Evolutionary conservation across 2,329 filamentous ascomycete genomes (phyloP).

Genomic region (Stylonectria norvegica): DNA sequence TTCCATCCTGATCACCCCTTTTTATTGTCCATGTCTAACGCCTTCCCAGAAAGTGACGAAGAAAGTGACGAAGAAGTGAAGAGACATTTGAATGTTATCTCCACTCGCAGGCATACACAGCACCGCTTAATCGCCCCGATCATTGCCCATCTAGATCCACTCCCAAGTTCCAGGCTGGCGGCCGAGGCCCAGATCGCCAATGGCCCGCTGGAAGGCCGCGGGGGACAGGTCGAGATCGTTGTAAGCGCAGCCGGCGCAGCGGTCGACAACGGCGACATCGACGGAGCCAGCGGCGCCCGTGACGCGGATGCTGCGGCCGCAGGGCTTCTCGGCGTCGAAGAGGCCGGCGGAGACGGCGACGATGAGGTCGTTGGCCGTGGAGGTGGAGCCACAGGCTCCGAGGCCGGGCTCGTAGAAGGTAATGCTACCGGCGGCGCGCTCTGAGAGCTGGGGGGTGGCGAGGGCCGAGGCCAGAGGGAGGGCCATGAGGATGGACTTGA

Average conservation of each 20-base stretch:
- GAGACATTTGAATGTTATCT: too few species aligned
- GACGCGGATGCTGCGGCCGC: slow-evolving; percentile 64
- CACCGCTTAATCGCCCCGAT: too few species aligned
- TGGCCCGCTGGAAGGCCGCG: slow-evolving; percentile 45
- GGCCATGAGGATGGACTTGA: slow-evolving; percentile 15
- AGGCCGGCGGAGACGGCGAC: slow-evolving; percentile 64
- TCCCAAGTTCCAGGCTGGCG: slow-evolving; percentile 25
- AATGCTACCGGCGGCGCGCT: slow-evolving; percentile 11
- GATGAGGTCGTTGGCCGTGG: slow-evolving; percentile 53
- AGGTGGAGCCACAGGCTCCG: slow-evolving; percentile 65
- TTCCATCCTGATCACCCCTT: too few species aligned
- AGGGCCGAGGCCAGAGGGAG: slow-evolving; percentile 15
- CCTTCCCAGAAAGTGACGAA: too few species aligned
- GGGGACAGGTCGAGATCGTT: slow-evolving; percentile 49
- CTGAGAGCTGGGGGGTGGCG: slow-evolving; percentile 13
- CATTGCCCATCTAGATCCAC: slow-evolving; percentile 23
- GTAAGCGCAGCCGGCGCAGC: slow-evolving; percentile 51
- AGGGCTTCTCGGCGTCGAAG: slow-evolving; percentile 59
- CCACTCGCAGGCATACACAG: too few species aligned
- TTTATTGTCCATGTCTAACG: too few species aligned
- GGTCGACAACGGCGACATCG: slow-evolving; percentile 65
- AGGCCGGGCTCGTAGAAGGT: slow-evolving; percentile 61
- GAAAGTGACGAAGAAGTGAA: too few species aligned
- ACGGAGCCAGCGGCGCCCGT: slow-evolving; percentile 44
- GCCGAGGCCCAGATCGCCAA: slow-evolving; percentile 26